phyloP scores from a whole-genome alignment of 2,329 filamentous ascomycete species.

The Bipolaris zeicola region DNA sequence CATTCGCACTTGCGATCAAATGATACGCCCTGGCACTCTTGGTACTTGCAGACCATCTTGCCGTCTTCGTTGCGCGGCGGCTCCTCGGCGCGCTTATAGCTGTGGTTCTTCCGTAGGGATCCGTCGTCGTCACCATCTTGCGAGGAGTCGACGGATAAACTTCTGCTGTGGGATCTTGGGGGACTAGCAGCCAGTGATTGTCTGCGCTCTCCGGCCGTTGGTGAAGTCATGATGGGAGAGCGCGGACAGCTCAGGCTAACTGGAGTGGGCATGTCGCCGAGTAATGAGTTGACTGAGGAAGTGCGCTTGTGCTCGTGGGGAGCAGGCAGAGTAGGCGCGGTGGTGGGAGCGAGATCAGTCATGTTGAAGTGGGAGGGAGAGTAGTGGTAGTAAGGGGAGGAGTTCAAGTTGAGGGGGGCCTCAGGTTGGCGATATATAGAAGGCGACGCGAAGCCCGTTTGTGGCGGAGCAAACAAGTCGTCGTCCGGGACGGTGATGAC shows the following conservation, averaged over 20 bases:
- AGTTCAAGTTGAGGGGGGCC: constrained; percentile 34
- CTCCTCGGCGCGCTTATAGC: constrained; percentile 53
- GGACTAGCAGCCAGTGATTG: constrained; percentile 31
- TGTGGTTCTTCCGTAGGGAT: constrained; percentile 44
- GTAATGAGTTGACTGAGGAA: constrained; percentile 34
- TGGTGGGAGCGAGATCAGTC: constrained; percentile 30
- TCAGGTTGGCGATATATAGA: constrained; percentile 43
- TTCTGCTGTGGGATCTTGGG: constrained; percentile 22
- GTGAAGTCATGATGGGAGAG: constrained; percentile 40
- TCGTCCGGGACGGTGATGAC: constrained; percentile 38
- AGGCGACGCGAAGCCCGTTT: constrained; percentile 35
- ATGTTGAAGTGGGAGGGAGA: constrained; percentile 25
- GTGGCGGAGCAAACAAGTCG: constrained; percentile 42
- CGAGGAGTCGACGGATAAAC: constrained; percentile 39
- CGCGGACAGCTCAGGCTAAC: constrained; percentile 39
- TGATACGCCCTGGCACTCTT: constrained; percentile 70
- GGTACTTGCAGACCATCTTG: constrained; percentile 73
- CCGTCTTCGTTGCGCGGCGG: constrained; percentile 69
- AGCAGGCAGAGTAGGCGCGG: constrained; percentile 25
- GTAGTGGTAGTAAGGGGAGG: constrained; percentile 27
- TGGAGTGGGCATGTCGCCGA: constrained; percentile 42
- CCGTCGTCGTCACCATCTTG: constrained; percentile 38
- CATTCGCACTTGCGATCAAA: constrained; percentile 91
- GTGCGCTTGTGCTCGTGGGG: constrained; percentile 42
- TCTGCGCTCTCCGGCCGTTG: constrained; percentile 26